Base-by-base conservation (phyloP, 345 rosid genomes). In the Barbarea vulgaris region DNA sequence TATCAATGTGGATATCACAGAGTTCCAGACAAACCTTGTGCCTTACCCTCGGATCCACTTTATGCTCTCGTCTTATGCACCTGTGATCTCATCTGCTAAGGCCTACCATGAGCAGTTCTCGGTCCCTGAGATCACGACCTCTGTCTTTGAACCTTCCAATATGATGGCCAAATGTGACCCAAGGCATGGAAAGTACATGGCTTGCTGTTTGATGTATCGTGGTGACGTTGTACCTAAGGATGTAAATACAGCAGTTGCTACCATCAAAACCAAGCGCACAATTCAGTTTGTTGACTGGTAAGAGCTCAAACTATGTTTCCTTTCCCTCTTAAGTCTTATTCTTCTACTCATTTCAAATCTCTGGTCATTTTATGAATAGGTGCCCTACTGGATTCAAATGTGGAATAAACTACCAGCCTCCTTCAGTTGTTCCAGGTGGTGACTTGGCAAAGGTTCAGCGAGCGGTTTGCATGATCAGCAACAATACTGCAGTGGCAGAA, bases 131-230 rank as follows among this genome's bases (percentile, higher is more conserved):
- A 86, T 91, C 75, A 91, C 96, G 1, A 88, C 81, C 67, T 81
- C 90, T 25, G 93, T 88, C 64, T 91, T 91, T 75, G 91, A 91
- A 63, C 96, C 96, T 19, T 83, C 91, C 15, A 88, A 83, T 71
- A 88, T 87, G 97, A 91, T 88, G 97, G 92, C 92, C 46, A 91
- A 88, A 84, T 91, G 92, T 70, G 97, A 91, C 73, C 93, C 97
- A 18, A 84, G 97, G 81, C 93, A 88, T 2, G 97, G 93, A 54
- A 91, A 91, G 77, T 88, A 88, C 84, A 91, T 88, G 92, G 94
- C 92, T 42, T 91, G 97, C 47, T 91, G 91, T 78, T 83, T 89
- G 76, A 91, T 88, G 97, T 89, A 87, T 69, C 86, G 92, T 30
- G 97, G 97, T 55, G 97, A 89, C 56, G 87, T 88, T 25, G 92